Conservation (phyloP, 768 basidiomycete species). For the Mycena epipterygia region DNA sequence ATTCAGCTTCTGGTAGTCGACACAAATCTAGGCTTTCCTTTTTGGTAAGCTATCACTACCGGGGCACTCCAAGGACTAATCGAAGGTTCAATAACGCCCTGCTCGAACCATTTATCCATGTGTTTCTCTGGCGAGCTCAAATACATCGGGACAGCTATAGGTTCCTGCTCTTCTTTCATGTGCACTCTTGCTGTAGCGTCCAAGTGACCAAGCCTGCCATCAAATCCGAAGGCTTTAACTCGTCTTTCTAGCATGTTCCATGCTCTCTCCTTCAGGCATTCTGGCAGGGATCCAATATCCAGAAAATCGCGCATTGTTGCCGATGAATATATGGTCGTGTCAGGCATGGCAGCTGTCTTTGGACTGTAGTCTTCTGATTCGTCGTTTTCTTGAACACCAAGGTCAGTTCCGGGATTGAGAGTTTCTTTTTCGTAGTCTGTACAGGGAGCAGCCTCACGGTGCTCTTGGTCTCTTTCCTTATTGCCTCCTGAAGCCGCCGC, state of each 20-base stretch:
- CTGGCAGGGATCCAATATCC: neutral
- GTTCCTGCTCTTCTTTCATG: neutral
- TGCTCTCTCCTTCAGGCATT: neutral
- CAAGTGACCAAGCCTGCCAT: neutral
- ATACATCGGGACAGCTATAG: constrained; percentile 17
- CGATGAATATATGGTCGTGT: neutral
- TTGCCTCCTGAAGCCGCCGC: no score
- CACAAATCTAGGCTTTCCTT: neutral
- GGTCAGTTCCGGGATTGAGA: no score
- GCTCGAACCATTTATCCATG: neutral
- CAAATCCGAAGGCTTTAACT: no score
- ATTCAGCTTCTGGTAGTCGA: neutral
- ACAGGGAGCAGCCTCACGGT: no score
- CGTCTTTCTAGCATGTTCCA: neutral
- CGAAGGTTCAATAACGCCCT: neutral
- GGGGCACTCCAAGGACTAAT: neutral
- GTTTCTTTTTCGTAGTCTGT: no score
- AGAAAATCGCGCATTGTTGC: neutral
- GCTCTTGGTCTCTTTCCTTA: no score
- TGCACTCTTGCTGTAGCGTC: neutral
- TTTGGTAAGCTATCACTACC: neutral
- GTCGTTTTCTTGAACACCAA: neutral
- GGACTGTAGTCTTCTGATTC: neutral
- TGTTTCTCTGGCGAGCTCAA: neutral
- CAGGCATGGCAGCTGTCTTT: neutral